phyloP scores from a whole-genome alignment of 257 asterid genomes.

The Solanum paucissectum region DNA sequence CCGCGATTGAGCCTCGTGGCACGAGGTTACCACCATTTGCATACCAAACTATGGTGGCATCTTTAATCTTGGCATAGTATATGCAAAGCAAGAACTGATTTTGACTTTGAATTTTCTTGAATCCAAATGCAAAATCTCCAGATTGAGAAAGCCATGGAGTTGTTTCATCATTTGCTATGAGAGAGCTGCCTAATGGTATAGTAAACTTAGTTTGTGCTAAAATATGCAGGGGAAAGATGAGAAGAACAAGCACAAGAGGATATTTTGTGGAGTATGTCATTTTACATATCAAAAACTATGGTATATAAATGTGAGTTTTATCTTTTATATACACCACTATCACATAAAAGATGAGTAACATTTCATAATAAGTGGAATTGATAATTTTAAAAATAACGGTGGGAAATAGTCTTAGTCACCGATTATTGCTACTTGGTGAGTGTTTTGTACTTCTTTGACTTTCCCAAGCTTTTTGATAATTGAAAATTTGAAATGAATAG shows the following conservation, averaged over 20 bases:
- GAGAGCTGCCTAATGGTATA: constrained; percentile 15
- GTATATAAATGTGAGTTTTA: background rate
- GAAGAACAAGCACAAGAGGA: background rate
- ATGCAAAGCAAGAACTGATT: constrained; percentile 28
- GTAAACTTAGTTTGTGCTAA: constrained; percentile 17
- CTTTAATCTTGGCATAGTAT: constrained; percentile 40
- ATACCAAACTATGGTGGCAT: constrained; percentile 44
- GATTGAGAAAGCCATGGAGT: constrained; percentile 42
- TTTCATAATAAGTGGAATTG: background rate
- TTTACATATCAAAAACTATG: background rate
- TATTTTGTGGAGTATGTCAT: background rate
- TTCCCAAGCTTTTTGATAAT: background rate
- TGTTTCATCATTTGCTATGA: constrained; percentile 21
- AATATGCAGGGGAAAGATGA: background rate
- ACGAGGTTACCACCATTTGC: constrained; percentile 11
- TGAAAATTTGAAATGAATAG: background rate
- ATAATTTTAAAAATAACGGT: background rate
- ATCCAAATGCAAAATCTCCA: constrained; percentile 50
- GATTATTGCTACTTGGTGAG: background rate
- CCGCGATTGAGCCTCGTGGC: constrained; percentile 24
- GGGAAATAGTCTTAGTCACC: background rate
- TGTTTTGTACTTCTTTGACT: background rate
- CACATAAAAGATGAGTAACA: background rate
- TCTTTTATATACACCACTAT: background rate
- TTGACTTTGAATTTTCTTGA: constrained; percentile 18